phyloP scores from a whole-genome alignment of 805 yeast species.

The Metschnikowia chrysomelidarum region DNA sequence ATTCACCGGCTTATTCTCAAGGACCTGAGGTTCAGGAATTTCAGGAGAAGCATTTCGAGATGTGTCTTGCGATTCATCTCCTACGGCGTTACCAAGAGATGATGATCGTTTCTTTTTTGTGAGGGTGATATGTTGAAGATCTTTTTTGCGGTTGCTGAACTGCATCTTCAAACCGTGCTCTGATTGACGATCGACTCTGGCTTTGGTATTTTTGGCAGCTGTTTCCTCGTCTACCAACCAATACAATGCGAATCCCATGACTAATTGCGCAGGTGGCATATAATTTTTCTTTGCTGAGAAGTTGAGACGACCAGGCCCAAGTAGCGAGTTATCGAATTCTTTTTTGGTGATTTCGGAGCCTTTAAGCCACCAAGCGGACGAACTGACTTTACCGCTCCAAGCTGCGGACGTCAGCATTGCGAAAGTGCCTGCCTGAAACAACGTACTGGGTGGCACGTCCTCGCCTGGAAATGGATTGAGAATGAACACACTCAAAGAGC shows the following conservation, averaged over 20 bases:
- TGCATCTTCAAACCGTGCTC: slow-evolving; percentile 39
- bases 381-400: slow-evolving; percentile 82
- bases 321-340: slow-evolving; percentile 56
- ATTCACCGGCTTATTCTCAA: background rate
- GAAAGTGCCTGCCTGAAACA: slow-evolving; percentile 85
- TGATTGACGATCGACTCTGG: slow-evolving; percentile 31
- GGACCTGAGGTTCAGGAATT: background rate
- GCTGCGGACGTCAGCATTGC: slow-evolving; percentile 81
- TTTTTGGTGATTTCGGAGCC: slow-evolving; percentile 68
- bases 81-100: background rate
- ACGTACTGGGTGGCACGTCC: slow-evolving; percentile 78
- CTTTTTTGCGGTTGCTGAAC: slow-evolving; percentile 37
- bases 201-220: slow-evolving; percentile 29
- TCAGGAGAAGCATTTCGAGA: background rate
- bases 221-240: slow-evolving; percentile 68
- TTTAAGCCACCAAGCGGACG: slow-evolving; percentile 83
- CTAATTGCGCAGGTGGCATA: slow-evolving; percentile 78
- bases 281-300: slow-evolving; percentile 53
- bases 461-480: slow-evolving; percentile 74
- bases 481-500: slow-evolving; percentile 72
- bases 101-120: slow-evolving; percentile 1
- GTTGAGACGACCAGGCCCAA: slow-evolving; percentile 62
- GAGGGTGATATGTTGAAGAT: slow-evolving; percentile 26
- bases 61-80: background rate
- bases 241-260: slow-evolving; percentile 84